Conservation (phyloP, 192 early-diverging fungal genomes). For the Linnemannia elongata region DNA sequence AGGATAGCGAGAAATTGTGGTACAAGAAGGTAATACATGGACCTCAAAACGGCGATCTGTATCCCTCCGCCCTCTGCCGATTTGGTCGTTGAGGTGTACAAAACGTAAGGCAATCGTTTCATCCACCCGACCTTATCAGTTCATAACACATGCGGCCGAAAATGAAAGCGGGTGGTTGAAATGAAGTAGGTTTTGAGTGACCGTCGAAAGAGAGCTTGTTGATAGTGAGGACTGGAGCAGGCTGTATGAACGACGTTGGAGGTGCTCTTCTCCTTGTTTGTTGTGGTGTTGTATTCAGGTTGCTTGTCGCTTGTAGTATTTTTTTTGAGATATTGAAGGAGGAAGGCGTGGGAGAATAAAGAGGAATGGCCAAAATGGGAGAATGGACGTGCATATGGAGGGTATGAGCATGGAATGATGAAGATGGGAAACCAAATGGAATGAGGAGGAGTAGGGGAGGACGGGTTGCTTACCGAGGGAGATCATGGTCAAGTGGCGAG, state of each 20-base stretch:
- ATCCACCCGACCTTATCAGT: neutral
- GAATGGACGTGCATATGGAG: neutral
- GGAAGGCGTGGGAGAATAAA: neutral
- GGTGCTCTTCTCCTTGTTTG: too few species aligned
- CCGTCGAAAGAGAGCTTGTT: neutral
- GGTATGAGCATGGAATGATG: neutral
- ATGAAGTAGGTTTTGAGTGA: neutral
- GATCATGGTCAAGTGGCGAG: constrained; percentile 77
- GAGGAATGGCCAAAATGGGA: neutral
- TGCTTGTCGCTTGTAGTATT: neutral
- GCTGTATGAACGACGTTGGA: too few species aligned
- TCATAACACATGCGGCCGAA: neutral
- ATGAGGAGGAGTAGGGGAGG: neutral
- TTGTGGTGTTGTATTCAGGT: neutral
- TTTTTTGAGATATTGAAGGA: neutral
- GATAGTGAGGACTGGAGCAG: neutral
- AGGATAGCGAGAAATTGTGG: neutral
- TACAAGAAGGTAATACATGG: neutral
- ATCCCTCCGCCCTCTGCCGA: neutral
- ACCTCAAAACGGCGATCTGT: constrained; percentile 9
- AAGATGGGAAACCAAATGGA: neutral
- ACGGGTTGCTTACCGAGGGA: constrained; percentile 40
- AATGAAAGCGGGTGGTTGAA: neutral
- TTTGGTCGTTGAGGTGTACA: neutral
- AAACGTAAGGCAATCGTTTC: neutral